Evolutionary conservation across 139 green algal species (phyloP), one percentile per base, ranked within the genome.

Genomic region (Diplosphaera chodatii): DNA sequence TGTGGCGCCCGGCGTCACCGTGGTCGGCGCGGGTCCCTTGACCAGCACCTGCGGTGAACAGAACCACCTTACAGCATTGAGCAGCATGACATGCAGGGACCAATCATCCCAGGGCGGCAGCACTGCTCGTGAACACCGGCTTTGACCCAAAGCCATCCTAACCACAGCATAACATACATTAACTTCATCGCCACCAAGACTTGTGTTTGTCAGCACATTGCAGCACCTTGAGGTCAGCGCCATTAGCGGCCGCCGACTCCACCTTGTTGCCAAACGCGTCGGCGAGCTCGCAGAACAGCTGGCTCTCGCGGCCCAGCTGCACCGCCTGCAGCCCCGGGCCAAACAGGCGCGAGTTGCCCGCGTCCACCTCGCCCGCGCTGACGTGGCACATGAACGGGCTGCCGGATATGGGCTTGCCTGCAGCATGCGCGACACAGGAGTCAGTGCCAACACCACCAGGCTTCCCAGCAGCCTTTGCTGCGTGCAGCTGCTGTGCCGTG

Each of bases 241-340:
- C 29, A 10, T 30, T 55, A 13, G 63, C 28, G 34, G 28, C 55
- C 3, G 27, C 48, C 3, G 37, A n/a, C 28, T 32, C 41, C 3
- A 74, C 41, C n/a, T 67, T 29, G 64, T 79, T 79, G 27, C 74
- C 68, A 31, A 70, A 75, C 13, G n/a, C n/a, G 32, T 79, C 74
- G 23, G 64, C 48, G 59, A 79, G 69, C 29, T 75, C 63, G 25
- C 74, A 27, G 41, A 69, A 75, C 20, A 79, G 20, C 25, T 48
- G 37, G 34, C n/a, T 68, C 29, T 63, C 37, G 48, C 71, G 71
- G 32, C 74, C 74, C 21, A 79, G 74, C 74, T 70, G 59, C 23
- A 79, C 67, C 32, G 74, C 63, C 22, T 32, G 22, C 64, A 79
- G 32, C 15, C 74, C 74, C 29, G 74, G 74, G n/a, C 74, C 74